phyloP scores from a whole-genome alignment of 805 yeast species.

The Scheffersomyces ergatensis region DNA sequence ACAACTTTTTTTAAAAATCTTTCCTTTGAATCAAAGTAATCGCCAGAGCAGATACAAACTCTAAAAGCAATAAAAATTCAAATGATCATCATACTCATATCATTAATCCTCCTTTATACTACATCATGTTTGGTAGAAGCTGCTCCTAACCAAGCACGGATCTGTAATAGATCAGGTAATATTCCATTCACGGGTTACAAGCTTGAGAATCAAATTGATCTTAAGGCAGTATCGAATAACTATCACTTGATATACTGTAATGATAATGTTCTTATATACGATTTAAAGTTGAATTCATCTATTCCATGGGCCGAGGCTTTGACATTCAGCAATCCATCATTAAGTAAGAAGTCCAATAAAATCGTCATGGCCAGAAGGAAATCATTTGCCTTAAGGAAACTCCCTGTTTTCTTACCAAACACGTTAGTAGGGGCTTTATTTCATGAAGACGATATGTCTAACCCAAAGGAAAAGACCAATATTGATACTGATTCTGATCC shows the following conservation, averaged over 20 bases:
- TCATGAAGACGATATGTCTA: constrained; percentile 2
- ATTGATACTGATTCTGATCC: background rate
- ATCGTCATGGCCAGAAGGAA: constrained; percentile 19
- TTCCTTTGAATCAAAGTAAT: too few species aligned
- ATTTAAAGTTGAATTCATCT: constrained; percentile 10
- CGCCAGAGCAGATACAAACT: too few species aligned
- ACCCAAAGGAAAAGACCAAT: background rate
- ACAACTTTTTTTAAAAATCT: too few species aligned
- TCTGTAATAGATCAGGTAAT: background rate
- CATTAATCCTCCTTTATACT: too few species aligned
- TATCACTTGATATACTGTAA: constrained; percentile 26
- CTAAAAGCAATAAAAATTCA: too few species aligned
- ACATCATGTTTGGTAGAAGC: background rate
- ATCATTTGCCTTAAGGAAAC: constrained; percentile 15
- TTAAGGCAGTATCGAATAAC: constrained; percentile 9
- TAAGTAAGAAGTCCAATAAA: constrained; percentile 1
- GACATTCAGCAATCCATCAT: constrained; percentile 5
- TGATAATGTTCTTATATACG: constrained; percentile 24
- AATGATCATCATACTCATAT: too few species aligned
- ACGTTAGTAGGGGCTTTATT: constrained; percentile 23
- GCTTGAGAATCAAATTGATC: constrained; percentile 19
- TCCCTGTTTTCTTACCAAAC: constrained; percentile 25
- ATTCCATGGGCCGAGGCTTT: constrained; percentile 24
- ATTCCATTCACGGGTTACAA: constrained; percentile 24
- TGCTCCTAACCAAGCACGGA: constrained; percentile 1